Conservation (phyloP, 768 basidiomycete species). For the Mycena kentingensis region DNA sequence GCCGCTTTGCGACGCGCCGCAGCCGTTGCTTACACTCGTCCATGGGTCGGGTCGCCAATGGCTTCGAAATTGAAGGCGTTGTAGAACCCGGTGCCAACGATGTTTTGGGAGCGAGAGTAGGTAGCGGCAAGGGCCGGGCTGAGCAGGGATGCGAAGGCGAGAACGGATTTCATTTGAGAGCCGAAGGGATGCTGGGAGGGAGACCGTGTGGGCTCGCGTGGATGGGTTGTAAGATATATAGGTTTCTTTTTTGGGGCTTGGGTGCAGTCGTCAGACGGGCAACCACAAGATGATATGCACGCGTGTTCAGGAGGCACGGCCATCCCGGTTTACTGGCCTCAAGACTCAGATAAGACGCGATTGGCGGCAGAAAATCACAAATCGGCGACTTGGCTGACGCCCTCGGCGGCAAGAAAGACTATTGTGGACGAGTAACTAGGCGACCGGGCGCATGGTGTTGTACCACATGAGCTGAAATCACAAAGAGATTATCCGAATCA, state of each 20-base stretch:
- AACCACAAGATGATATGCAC: neutral
- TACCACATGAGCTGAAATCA: too few relatives aligned
- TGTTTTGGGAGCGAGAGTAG: constrained; percentile 49
- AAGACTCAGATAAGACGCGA: neutral
- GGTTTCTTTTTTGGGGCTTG: neutral
- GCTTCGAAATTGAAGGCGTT: constrained; percentile 49
- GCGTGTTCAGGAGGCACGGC: neutral
- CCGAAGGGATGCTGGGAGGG: neutral
- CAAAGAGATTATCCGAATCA: too few relatives aligned
- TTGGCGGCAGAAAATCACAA: too few relatives aligned
- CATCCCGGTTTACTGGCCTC: neutral
- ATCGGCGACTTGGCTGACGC: too few relatives aligned
- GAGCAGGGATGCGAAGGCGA: neutral
- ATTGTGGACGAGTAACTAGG: too few relatives aligned
- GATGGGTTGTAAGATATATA: neutral
- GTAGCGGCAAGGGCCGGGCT: neutral
- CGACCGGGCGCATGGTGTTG: too few relatives aligned
- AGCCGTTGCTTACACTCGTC: constrained; percentile 51
- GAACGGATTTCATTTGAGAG: neutral
- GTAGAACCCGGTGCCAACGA: constrained; percentile 51
- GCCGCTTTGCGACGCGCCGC: neutral
- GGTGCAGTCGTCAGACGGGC: neutral
- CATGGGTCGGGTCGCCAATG: constrained; percentile 65
- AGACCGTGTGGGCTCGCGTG: neutral
- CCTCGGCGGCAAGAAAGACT: too few relatives aligned